Base-by-base conservation (phyloP, 75 land plant genomes). In the Gnetum montanum region DNA sequence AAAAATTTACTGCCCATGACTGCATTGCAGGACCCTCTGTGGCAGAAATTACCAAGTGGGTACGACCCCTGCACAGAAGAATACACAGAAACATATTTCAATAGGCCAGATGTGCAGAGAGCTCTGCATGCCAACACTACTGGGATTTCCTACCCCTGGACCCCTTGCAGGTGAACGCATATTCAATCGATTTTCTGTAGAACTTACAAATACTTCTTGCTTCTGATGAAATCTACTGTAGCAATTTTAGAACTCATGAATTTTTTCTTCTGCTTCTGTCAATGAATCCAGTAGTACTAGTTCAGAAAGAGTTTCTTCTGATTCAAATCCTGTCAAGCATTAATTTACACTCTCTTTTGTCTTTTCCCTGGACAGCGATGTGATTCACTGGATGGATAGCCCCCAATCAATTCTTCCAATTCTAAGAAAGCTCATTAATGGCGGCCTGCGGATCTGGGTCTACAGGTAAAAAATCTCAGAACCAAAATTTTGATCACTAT, bases 41-140 rank as follows among this genome's bases (percentile, higher is more conserved):
- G 72, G 78, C 61, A 56, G 30, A 50, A 20, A 49, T n/a, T 60
- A 22, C 76, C 68, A 8, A 12, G 65, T 3, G 85, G 82, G 0
- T 74, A 62, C 41, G 86, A 82, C 68, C 86, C 82, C 31, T 82
- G 86, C 62, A 63, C 73, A 26, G 78, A 67, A 30, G 54, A 54
- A 28, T 83, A 83, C 28, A 70, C 59, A 19, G 69, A 69, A 45
- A 44, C 24, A 10, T 88, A 78, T 49, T 78, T 84, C 66, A 88
- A 85, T 62, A 60, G 85, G 35, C 66, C 44, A 6, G 93, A 85
- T 43, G 93, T 88, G 45, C 93, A 88, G 45, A 66, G 46, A 58
- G 93, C 93, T n/a, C 60, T 88, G 47, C 90, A 88, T 67, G 85
- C 93, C 48, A 88, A 88, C 43, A 46, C 55, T 16, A 78, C 93